Evolutionary conservation across 148 eudicot genomes (phyloP), one percentile per base, ranked within the genome.

Genomic region (Hydrangea macrophylla): DNA sequence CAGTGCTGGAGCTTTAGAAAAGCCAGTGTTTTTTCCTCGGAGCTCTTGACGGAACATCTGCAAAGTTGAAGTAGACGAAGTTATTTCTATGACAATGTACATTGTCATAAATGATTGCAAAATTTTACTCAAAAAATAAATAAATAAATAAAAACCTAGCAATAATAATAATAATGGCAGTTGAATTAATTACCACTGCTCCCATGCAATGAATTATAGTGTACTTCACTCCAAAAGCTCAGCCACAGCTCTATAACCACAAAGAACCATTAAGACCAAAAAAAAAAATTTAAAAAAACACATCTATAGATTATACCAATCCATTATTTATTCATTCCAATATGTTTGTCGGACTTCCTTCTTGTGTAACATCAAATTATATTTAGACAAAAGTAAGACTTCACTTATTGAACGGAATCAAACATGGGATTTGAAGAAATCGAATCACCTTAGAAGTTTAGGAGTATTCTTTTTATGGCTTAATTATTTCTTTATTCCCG

Each of bases 181-280:
- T 3, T 22, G 37, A 26, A 48, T 13, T 50, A 10, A 18, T 84
- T 55, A 88, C 94, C 94, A 83, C 88, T 90, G n/a, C 50, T 63
- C 60, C 75, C 83, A 58, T 88, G 86, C 73, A 88, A 70, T 7
- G 94, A 88, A 61, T 88, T 88, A 55, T 88, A 88, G 75, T 88
- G 94, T 33, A 88, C 82, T 84, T 88, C 94, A 54, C 90, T 88
- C 94, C 94, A 88, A 75, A 88, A 88, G 85, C 94, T 88, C 76
- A 88, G 85, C 94, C 94, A 88, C 44, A 88, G 15, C 64, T 85
- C 94, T 88, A 71, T 23, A 74, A 39, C 75, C 9, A 64, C 10
- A 69, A 23, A 71, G 33, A 30, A 55, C 20, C 27, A 2, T 15
- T 33, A 35, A 7, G 48, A 22, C 23, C 11, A 32, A 22, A 1